Evolutionary conservation across 2,329 filamentous ascomycete genomes (phyloP).

Genomic region (Tolypocladium cylindrosporum): DNA sequence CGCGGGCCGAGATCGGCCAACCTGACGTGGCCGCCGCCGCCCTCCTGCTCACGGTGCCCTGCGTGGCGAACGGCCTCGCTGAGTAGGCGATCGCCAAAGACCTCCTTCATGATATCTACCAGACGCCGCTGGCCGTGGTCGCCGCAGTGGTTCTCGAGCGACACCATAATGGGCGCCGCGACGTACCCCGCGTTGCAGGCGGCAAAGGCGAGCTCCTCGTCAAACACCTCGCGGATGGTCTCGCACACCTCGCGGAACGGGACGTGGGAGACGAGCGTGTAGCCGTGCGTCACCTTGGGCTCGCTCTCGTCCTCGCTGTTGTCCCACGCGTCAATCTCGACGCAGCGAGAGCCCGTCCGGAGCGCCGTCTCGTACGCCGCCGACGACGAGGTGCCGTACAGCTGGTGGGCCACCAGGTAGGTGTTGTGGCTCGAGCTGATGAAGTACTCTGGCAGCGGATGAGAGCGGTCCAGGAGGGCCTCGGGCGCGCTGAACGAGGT

Average conservation of each 20-base stretch:
- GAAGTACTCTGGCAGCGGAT: conserved; percentile 59
- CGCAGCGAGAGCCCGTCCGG: conserved; percentile 53
- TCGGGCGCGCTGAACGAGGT: conserved; percentile 47
- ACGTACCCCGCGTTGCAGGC: conserved; percentile 21
- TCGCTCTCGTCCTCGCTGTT: conserved; percentile 48
- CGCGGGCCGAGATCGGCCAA: conserved; percentile 51
- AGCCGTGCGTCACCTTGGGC: conserved; percentile 62
- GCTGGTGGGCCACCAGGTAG: conserved; percentile 60
- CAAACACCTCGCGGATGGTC: conserved; percentile 51
- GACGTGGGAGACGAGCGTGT: conserved; percentile 56
- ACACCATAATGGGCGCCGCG: conserved; percentile 51
- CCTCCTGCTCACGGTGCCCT: conserved; percentile 44
- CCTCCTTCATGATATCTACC: conserved; percentile 54
- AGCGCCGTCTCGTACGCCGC: conserved; percentile 54
- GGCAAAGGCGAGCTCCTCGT: conserved; percentile 42
- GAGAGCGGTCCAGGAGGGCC: conserved; percentile 43
- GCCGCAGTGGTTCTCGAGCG: conserved; percentile 58
- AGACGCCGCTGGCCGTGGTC: conserved; percentile 49
- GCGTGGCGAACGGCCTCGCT: conserved; percentile 46
- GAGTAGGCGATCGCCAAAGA: conserved; percentile 50
- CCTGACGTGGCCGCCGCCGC: conserved; percentile 40
- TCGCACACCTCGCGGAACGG: conserved; percentile 56
- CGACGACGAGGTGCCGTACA: conserved; percentile 53
- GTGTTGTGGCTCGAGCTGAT: conserved; percentile 68
- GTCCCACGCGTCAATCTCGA: conserved; percentile 69